Percentiles rank a stretch among this genome's conserved stretches.
Conservation (phyloP, 257 asterid genomes). For the Solanum infundibuliforme region DNA sequence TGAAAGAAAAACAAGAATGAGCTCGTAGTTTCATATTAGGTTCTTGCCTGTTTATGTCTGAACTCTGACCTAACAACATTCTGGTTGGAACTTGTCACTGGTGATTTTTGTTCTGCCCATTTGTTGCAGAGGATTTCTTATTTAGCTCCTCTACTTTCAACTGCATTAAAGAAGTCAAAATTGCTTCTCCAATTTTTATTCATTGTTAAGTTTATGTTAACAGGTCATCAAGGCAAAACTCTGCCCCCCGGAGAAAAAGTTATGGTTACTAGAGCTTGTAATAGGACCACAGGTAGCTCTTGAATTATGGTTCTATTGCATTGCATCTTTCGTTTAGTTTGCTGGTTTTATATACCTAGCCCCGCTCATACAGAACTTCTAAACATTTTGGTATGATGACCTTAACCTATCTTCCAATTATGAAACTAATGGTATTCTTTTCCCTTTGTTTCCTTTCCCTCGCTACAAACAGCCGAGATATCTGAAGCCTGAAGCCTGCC, state of each 20-base stretch:
- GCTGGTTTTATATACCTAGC: neutral
- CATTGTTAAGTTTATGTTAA: slow-evolving; percentile 24
- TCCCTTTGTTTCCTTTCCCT: slow-evolving; percentile 80
- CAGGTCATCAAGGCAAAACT: slow-evolving; percentile 88
- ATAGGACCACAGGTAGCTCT: slow-evolving; percentile 61
- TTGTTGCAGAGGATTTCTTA: neutral
- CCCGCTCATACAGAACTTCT: neutral
- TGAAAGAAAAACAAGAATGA: neutral
- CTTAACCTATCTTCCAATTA: slow-evolving; percentile 19
- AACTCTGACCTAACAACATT: neutral
- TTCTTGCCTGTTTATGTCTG: neutral
- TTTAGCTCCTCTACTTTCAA: neutral
- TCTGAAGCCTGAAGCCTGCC: slow-evolving; percentile 78
- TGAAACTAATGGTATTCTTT: slow-evolving; percentile 66
- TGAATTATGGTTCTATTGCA: slow-evolving; percentile 11
- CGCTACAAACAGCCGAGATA: slow-evolving; percentile 86
- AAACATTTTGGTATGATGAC: slow-evolving; percentile 9
- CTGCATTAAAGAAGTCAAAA: neutral
- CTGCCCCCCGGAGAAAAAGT: slow-evolving; percentile 81
- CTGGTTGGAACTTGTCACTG: neutral
- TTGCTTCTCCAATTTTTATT: neutral
- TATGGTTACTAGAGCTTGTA: slow-evolving; percentile 71
- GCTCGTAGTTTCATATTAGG: neutral
- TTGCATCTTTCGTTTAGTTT: slow-evolving; percentile 1
- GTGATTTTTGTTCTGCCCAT: neutral